phyloP scores from a whole-genome alignment of 1,284 basidiomycete genomes.

The Irpex rosettiformis region DNA sequence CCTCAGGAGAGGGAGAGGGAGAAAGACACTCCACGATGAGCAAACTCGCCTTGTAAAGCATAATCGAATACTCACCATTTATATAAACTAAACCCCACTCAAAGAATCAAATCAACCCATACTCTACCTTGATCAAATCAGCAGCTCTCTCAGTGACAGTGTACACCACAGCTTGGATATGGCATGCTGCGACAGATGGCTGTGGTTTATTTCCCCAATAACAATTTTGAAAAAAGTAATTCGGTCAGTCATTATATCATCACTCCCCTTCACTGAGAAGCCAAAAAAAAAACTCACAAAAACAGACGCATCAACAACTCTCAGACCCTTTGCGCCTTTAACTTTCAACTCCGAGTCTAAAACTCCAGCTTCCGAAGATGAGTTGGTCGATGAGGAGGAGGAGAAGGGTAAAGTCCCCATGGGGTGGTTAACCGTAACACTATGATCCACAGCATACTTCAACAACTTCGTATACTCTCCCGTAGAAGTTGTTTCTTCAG shows the following conservation, averaged over 20 bases:
- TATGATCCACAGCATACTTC: conserved; percentile 16
- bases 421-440: conserved; percentile 25
- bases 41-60: too few relatives aligned
- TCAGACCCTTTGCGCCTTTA: conserved; percentile 31
- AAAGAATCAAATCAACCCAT: neutral
- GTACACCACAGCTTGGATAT: conserved; percentile 13
- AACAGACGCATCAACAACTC: conserved; percentile 36
- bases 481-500: too few relatives aligned
- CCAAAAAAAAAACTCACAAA: conserved; percentile 25
- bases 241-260: too few relatives aligned
- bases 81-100: too few relatives aligned
- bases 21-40: too few relatives aligned
- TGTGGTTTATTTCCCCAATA: neutral
- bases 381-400: conserved; percentile 18
- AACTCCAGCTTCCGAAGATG: conserved; percentile 28
- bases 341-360: conserved; percentile 33
- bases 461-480: conserved; percentile 23
- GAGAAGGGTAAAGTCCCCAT: conserved; percentile 24
- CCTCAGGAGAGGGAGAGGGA: too few relatives aligned
- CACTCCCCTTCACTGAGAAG: too few relatives aligned
- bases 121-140: conserved; percentile 13
- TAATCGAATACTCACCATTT: too few relatives aligned
- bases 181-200: conserved; percentile 13
- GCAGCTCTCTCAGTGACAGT: conserved; percentile 15
- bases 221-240: too few relatives aligned